Conservation (phyloP, 176 grass and related monocot genomes). For the Panicum miliaceum region DNA sequence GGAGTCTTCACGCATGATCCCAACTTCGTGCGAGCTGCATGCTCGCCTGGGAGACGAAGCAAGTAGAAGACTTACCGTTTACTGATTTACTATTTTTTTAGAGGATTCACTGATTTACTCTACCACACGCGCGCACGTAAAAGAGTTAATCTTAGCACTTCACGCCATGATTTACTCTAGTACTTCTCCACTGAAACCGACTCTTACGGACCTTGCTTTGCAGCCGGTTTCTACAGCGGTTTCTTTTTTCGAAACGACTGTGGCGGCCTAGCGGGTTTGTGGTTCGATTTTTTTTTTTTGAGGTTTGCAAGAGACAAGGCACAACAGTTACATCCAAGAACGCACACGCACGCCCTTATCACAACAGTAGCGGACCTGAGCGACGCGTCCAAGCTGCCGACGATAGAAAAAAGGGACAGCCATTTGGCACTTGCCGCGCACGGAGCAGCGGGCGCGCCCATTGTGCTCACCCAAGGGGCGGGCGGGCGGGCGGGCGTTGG, state of each 20-base stretch:
- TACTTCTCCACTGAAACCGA: too few relatives aligned
- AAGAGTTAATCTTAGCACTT: not conserved
- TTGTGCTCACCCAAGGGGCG: not conserved
- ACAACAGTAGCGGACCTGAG: not conserved
- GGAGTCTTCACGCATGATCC: not conserved
- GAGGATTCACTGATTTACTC: too few relatives aligned
- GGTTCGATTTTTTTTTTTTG: not conserved
- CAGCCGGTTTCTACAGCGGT: not conserved
- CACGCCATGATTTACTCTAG: too few relatives aligned
- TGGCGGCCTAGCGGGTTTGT: not conserved
- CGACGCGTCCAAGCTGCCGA: not conserved
- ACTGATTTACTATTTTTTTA: too few relatives aligned
- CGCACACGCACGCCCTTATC: not conserved
- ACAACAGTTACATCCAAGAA: not conserved
- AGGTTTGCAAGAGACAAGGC: not conserved
- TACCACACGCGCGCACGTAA: not conserved
- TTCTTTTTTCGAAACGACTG: not conserved
- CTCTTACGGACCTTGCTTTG: not conserved
- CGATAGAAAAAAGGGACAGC: not conserved
- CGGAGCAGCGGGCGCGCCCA: not conserved
- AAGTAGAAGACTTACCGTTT: too few relatives aligned
- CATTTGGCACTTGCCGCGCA: conserved; percentile 22
- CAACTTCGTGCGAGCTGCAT: too few relatives aligned
- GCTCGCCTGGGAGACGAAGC: too few relatives aligned
- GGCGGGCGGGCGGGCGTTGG: not conserved